Percentiles rank a stretch among this genome's conserved stretches.
These are phyloP conservation scores for Aspergillus unguis DNA, from an alignment of 2,329 filamentous ascomycete genomes.

Conservation along the genomic window DNA sequence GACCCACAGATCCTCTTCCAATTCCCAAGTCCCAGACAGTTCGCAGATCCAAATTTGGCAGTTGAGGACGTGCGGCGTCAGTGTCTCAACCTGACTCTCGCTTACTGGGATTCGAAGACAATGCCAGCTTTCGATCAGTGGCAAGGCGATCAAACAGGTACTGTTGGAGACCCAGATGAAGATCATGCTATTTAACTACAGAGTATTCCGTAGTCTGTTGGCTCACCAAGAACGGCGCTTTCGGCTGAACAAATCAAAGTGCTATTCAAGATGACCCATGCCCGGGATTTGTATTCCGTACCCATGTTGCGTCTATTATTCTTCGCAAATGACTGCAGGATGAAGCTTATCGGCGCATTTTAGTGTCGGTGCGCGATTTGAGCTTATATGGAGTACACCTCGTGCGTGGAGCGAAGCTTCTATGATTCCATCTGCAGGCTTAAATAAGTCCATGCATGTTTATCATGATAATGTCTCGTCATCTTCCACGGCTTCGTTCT, in stretches of 20 bases:
- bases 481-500: too few species aligned
- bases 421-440: slow-evolving; percentile 2
- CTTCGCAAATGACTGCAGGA: background rate
- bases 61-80: slow-evolving; percentile 3
- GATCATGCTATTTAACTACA: too few species aligned
- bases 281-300: too few species aligned
- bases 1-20: slow-evolving; percentile 12
- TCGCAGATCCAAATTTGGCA: slow-evolving; percentile 27
- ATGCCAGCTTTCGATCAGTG: background rate
- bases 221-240: too few species aligned
- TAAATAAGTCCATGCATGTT: background rate
- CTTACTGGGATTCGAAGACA: background rate
- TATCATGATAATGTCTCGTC: background rate
- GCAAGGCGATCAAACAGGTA: background rate
- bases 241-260: too few species aligned
- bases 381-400: background rate
- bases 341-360: background rate
- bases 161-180: too few species aligned
- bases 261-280: too few species aligned
- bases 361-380: background rate
- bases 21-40: slow-evolving; percentile 19
- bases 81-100: background rate
- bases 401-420: slow-evolving; percentile 6
- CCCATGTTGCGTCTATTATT: too few species aligned
- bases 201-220: too few species aligned